Evolutionary conservation across 805 yeast species (phyloP), one percentile per base, ranked within the genome.

Genomic region (Nakazawaea wyomingensis): DNA sequence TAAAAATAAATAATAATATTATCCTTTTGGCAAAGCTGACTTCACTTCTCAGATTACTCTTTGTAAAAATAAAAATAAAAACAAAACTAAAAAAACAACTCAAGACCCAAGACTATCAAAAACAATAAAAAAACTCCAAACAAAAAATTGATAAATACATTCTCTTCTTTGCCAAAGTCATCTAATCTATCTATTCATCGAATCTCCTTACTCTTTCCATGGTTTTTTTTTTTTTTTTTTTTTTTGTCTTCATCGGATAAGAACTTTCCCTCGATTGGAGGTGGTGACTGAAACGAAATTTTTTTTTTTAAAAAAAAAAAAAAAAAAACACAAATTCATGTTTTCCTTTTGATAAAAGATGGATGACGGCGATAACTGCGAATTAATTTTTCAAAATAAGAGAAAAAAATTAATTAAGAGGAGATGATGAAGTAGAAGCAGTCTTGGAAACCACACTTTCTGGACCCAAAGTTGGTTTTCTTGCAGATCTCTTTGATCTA

Each of bases 401-500:
- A 32, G 5, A 10, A 17, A 33, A 33, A 35, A 26, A 14, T 26
- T 16, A 35, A 24, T 35, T 35, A 29, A 35, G 38, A 35, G 41
- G 14, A 30, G 43, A 37, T 42, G 41, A 11, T 22, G 43, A 28
- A 32, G 27, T 9, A 31, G 46, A 37, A 27, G 60, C 51, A 16
- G 57, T 37, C 11, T 48, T 37, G 28, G 54, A 45, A 35, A 49
- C 60, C n/a, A 80, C 76, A 31, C 41, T 36, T 31, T 71, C 76
- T 8, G 80, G 80, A 27, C 87, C 87, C 50, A 80, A 68, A 41
- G 86, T 81, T 37, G 85, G 73, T 57, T 66, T 65, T 53, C 61
- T 57, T 47, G 50, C 46, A 52, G 60, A 49, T 65, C 95, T 80
- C 82, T 93, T 93, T 40, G 88, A 65, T 66, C 78, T 82, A 74